A percentile compares a stretch with the other conserved stretches of the same genome.
phyloP scores from a whole-genome alignment of 495 filamentous ascomycete species.

The Tuber melanosporum region DNA sequence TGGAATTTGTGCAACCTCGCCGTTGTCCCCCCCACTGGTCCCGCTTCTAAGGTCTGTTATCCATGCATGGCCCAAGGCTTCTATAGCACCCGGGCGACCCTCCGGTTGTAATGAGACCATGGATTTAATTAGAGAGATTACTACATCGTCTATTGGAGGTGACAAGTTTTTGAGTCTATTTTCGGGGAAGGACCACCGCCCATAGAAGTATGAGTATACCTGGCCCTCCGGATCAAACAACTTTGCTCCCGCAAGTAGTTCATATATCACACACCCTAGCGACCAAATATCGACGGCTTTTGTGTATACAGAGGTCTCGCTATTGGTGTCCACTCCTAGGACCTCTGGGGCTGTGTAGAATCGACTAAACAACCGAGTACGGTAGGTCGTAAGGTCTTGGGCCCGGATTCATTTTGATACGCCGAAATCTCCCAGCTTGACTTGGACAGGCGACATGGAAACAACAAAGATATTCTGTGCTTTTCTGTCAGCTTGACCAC shows the following conservation, averaged over 20 bases:
- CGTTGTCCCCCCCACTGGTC: background rate
- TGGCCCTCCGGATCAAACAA: background rate
- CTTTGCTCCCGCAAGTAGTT: background rate
- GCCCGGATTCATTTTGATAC: slow-evolving; percentile 6
- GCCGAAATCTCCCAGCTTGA: slow-evolving; percentile 22
- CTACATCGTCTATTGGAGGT: too few species aligned
- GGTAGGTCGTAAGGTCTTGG: background rate
- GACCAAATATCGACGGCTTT: slow-evolving; percentile 27
- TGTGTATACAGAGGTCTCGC: slow-evolving; percentile 15
- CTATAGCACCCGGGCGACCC: background rate
- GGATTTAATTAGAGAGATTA: background rate
- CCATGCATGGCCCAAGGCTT: background rate
- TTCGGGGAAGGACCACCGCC: background rate
- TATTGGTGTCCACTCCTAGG: slow-evolving; percentile 2
- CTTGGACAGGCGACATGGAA: slow-evolving; percentile 4
- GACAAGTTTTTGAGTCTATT: background rate
- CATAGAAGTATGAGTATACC: background rate
- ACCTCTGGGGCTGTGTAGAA: slow-evolving; percentile 20
- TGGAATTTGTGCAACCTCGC: too few species aligned
- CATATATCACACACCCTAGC: slow-evolving; percentile 21
- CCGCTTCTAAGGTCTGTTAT: background rate
- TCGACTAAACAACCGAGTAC: slow-evolving; percentile 8
- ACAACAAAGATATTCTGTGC: slow-evolving; percentile 14
- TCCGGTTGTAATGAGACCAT: background rate
- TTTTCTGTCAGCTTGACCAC: background rate